These are phyloP conservation scores for Mayamaea pseudoterrestris DNA, from an alignment of 108 stramenopile species.

Conservation along the genomic window DNA sequence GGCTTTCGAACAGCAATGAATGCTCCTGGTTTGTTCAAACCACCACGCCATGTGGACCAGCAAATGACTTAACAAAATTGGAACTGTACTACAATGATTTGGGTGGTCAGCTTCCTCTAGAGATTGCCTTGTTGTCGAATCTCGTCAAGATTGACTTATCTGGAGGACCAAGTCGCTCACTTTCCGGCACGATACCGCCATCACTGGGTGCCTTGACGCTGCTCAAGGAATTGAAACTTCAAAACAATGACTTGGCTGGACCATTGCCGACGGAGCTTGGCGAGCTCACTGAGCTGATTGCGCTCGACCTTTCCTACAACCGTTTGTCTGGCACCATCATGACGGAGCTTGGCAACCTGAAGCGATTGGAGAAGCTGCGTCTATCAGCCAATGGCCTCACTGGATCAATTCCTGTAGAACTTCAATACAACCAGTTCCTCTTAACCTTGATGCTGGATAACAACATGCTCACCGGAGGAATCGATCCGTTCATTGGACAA, in stretches of 20 bases:
- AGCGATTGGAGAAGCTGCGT: slow-evolving; percentile 17
- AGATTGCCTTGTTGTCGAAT: background rate
- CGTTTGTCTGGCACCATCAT: slow-evolving; percentile 41
- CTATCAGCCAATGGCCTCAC: background rate
- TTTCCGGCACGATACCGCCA: slow-evolving; percentile 19
- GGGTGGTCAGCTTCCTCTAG: slow-evolving; percentile 1
- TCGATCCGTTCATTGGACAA: slow-evolving; percentile 3
- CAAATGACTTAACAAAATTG: background rate
- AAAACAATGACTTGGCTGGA: slow-evolving; percentile 17
- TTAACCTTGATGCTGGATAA: slow-evolving; percentile 10
- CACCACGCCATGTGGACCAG: background rate
- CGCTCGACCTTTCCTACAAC: slow-evolving; percentile 37
- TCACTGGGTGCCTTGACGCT: background rate
- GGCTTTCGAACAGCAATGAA: slow-evolving; percentile 1
- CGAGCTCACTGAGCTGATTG: slow-evolving; percentile 24
- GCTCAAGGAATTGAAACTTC: slow-evolving; percentile 7
- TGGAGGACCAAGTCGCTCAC: slow-evolving; percentile 1
- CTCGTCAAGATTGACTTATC: background rate
- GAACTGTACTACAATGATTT: background rate
- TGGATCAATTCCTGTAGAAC: slow-evolving; percentile 1
- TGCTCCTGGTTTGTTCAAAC: slow-evolving; percentile 1
- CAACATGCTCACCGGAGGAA: slow-evolving; percentile 13
- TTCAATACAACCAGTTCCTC: background rate
- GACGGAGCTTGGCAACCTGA: slow-evolving; percentile 25
- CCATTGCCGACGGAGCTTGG: slow-evolving; percentile 42